Base-by-base conservation (phyloP, 2,329 filamentous ascomycete genomes). In the Polytolypa hystricis region DNA sequence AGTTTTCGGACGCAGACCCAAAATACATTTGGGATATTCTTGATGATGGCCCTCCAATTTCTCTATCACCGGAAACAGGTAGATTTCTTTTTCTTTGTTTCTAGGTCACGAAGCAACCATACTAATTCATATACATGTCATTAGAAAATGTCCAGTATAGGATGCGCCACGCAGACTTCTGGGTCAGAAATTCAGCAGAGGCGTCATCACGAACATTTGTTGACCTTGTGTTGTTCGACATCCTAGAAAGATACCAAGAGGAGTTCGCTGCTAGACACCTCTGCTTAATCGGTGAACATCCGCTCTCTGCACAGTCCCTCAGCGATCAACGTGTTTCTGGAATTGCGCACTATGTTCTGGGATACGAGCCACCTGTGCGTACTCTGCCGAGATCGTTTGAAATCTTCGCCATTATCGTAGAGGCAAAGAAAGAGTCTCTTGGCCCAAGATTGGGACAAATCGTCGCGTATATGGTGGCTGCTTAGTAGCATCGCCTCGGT, bases 401-500 rank as follows among this genome's bases (percentile, higher is more conserved):
- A 33, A 36, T 32, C 33, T 30, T 12, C 11, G 35, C 33, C 16
- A 27, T 36, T 9, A 21, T 40, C 7, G 26, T 40, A 2, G 32
- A 36, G 17, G 32, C 32, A 5, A 34, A 34, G 17, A 34, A 34
- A 34, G 19, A 12, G n/a, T n/a, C 19, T 11, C 14, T 23, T 17
- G 17, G 4, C 2, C 4, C 2, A 2, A 2, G 23, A 10, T 18
- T 40, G 10, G 32, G 23, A 7, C 38, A 36, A 19, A 20, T 27
- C 9, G 11, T 31, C 11, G 33, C 38, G 10, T 40, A 40, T 23
- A 30, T 40, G 27, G 32, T 31, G 6, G 32, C 32, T 17, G 21
- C 28, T 25, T 18, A 36, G 20, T 26, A 26, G 20, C 23, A 36
- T 27, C 38, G 15, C 2, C 26, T 36, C 20, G 16, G 14, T 16